phyloP scores from a whole-genome alignment of 176 grass and related monocot species.

The Raddia distichophylla region DNA sequence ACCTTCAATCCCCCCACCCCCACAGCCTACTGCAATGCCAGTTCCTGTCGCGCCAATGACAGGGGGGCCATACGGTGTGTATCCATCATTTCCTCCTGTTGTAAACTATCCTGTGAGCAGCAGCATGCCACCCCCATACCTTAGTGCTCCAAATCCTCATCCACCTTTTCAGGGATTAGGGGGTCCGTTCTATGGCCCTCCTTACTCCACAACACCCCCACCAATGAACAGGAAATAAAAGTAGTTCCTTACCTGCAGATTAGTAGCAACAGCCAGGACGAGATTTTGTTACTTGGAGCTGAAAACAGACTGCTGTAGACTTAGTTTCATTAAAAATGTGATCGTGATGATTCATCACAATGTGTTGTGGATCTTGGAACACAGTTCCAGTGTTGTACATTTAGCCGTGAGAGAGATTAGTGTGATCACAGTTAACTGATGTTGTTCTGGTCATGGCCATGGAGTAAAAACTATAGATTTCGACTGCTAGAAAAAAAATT shows the following conservation, averaged over 20 bases:
- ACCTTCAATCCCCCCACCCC: constrained; percentile 20
- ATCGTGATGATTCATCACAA: constrained; percentile 28
- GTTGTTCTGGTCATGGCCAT: constrained; percentile 20
- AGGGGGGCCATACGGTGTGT: constrained; percentile 40
- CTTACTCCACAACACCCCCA: constrained; percentile 45
- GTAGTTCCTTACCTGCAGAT: constrained; percentile 16
- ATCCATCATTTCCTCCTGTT: constrained; percentile 32
- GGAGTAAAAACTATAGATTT: constrained; percentile 34
- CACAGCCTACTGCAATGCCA: constrained; percentile 35
- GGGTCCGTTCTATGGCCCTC: constrained; percentile 40
- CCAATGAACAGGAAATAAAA: constrained; percentile 44
- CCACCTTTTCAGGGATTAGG: constrained; percentile 41
- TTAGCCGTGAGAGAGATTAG: constrained; percentile 39
- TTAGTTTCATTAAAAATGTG: constrained; percentile 26
- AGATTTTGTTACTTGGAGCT: constrained; percentile 10
- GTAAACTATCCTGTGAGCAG: constrained; percentile 44
- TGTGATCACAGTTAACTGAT: constrained; percentile 13
- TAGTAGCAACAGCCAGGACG: constrained; percentile 15
- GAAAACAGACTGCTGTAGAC: constrained; percentile 2
- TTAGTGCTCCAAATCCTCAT: constrained; percentile 36
- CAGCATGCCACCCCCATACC: constrained; percentile 32
- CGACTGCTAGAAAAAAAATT: background rate
- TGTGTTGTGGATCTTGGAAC: constrained; percentile 27
- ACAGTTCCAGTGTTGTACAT: constrained; percentile 49
- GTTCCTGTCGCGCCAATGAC: constrained; percentile 43